Percentiles rank a stretch among this genome's conserved stretches.
Evolutionary conservation across 139 green algal genomes (phyloP).

Genomic region (Klebsormidium nitens): DNA sequence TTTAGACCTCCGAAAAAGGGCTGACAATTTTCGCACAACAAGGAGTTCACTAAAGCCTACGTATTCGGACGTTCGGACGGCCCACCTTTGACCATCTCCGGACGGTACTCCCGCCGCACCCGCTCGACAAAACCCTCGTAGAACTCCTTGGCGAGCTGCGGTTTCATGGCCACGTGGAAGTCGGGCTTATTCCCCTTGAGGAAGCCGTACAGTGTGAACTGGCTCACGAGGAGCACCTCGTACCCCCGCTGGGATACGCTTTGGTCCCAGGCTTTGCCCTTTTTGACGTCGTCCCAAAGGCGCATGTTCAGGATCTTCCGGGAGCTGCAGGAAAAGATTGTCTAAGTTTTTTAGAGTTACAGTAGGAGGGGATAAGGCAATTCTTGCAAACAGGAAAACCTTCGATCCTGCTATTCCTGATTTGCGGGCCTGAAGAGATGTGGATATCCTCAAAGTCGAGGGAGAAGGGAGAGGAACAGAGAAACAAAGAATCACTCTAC

Average conservation of each 20-base stretch:
- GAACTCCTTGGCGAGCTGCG: constrained; percentile 47
- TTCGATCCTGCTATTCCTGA: no score
- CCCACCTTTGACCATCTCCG: constrained; percentile 48
- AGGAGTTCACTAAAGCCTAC: no score
- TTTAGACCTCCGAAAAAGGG: no score
- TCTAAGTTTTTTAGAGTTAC: no score
- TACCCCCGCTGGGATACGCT: constrained; percentile 14
- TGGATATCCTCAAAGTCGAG: no score
- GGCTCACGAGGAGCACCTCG: constrained; percentile 60
- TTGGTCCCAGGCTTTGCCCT: constrained; percentile 51
- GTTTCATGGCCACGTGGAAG: constrained; percentile 63
- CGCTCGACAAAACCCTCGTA: constrained; percentile 55
- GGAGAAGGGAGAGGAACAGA: no score
- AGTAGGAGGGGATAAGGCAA: no score
- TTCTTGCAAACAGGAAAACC: no score
- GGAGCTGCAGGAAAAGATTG: constrained; percentile 14
- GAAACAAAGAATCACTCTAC: no score
- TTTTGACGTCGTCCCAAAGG: constrained; percentile 46
- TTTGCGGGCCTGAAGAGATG: no score
- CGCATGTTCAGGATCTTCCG: constrained; percentile 54
- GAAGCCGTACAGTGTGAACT: constrained; percentile 71
- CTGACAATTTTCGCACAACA: no score
- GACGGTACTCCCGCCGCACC: constrained; percentile 42
- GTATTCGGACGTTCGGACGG: no score
- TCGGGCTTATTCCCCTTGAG: constrained; percentile 73